Conservation (phyloP, 1,284 basidiomycete genomes). For the Ganoderma sinense region DNA sequence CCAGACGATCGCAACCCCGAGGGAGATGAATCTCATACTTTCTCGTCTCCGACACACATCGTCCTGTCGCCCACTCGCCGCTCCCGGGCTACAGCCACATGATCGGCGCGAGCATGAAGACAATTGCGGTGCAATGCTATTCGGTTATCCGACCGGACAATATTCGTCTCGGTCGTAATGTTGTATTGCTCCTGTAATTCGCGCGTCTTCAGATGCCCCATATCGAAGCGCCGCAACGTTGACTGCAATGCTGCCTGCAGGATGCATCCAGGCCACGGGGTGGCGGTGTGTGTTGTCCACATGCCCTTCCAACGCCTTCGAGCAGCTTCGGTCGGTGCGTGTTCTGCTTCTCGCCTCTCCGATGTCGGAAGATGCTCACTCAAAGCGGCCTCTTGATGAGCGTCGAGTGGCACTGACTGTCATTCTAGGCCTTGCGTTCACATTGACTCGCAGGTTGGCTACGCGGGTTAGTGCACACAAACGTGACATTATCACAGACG, state of each 20-base stretch:
- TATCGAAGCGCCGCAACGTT: background rate
- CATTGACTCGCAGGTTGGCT: background rate
- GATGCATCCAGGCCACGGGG: background rate
- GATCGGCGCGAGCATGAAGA: no score
- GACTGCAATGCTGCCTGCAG: background rate
- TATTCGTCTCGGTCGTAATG: background rate
- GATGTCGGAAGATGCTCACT: background rate
- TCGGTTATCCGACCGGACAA: background rate
- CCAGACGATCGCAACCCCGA: no score
- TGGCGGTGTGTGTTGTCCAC: background rate
- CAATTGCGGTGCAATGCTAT: conserved; percentile 1
- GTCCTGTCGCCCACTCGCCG: no score
- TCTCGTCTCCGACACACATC: no score
- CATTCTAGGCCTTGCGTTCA: background rate
- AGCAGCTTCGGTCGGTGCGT: background rate
- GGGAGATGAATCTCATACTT: no score
- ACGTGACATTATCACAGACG: background rate
- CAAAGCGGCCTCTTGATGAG: background rate
- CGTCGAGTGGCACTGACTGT: background rate
- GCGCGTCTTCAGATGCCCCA: background rate
- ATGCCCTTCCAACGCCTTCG: background rate
- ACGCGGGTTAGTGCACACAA: background rate
- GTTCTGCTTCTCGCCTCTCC: background rate
- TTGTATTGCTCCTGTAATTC: background rate
- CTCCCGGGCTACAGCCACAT: no score